Evolutionary conservation across 805 yeast species (phyloP), one percentile per base, ranked within the genome.

Genomic region (Zygotorulaspora sp.): DNA sequence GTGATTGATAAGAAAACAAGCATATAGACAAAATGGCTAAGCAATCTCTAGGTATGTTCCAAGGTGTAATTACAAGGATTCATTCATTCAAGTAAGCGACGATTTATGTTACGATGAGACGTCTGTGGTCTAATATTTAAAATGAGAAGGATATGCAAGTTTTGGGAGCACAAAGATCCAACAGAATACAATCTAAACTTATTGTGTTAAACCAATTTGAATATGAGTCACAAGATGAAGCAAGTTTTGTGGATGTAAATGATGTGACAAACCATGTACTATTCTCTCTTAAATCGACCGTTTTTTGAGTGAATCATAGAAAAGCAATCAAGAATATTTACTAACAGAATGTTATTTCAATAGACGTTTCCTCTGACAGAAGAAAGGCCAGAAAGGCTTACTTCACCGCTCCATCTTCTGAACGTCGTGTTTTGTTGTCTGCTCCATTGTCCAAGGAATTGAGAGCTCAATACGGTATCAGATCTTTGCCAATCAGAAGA

Each of bases 311-410:
- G 14, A 21, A 14, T n/a, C 6, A n/a, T 1, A 8, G 16, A 9
- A 32, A 14, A 6, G 17, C 17, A 17, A 23, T 15, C 16, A 29
- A 15, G 30, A 23, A 25, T 12, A 16, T 18, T 22, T 39, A 41
- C 48, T 41, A 63, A 66, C 68, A 38, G 19, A 29, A 26, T 32
- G 28, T 23, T 23, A 16, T 46, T 35, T 21, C 28, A 31, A 35
- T 51, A 84, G 96, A 92, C 96, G 97, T 92, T 73, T 88, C 98
- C 66, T 82, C 95, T 71, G 89, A 96, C 70, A 92, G 98, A 80
- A 84, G 95, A 74, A 92, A 92, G 83, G 79, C 97, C 72, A 89
- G 98, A 85, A 92, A 92, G 86, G 97, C 97, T 73, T 85, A 92
- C 83, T 92, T 92, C 90, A 77, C 77, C 65, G 94, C 98, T 61